These are phyloP conservation scores for Eucalyptus fibrosa DNA, from an alignment of 345 rosid species.

Conservation along the genomic window DNA sequence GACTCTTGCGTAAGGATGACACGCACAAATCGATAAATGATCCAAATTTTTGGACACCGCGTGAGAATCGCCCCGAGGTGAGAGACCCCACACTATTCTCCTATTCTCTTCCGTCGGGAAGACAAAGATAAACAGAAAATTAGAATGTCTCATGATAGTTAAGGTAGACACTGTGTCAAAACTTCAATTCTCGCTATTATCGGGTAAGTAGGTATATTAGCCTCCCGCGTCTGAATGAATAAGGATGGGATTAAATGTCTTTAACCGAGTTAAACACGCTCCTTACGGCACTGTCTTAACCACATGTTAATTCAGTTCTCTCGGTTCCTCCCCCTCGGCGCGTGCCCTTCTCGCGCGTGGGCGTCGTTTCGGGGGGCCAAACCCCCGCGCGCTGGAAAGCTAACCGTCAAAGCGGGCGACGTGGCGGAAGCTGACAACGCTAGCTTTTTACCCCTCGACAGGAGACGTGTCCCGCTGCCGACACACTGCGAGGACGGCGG, in stretches of 20 bases:
- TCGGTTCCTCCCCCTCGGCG: background rate
- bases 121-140: rapidly evolving
- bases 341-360: background rate
- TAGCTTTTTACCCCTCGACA: background rate
- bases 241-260: rapidly evolving
- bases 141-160: rapidly evolving
- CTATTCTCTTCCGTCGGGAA: too few relatives aligned
- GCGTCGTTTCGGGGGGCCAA: background rate
- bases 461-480: background rate
- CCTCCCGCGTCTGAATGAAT: too few relatives aligned
- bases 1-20: too few relatives aligned
- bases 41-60: too few relatives aligned
- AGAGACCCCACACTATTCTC: too few relatives aligned
- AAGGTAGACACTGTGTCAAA: too few relatives aligned
- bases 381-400: background rate
- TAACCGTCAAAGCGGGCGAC: background rate
- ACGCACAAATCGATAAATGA: too few relatives aligned
- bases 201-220: rapidly evolving
- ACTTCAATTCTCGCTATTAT: rapidly evolving
- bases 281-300: too few relatives aligned
- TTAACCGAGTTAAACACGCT: too few relatives aligned
- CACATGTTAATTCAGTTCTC: too few relatives aligned
- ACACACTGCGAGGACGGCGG: background rate
- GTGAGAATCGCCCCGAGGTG: too few relatives aligned
- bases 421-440: background rate